These are phyloP conservation scores for Macrophomina phaseolina DNA, from an alignment of 2,329 filamentous ascomycete genomes.

Conservation along the genomic window DNA sequence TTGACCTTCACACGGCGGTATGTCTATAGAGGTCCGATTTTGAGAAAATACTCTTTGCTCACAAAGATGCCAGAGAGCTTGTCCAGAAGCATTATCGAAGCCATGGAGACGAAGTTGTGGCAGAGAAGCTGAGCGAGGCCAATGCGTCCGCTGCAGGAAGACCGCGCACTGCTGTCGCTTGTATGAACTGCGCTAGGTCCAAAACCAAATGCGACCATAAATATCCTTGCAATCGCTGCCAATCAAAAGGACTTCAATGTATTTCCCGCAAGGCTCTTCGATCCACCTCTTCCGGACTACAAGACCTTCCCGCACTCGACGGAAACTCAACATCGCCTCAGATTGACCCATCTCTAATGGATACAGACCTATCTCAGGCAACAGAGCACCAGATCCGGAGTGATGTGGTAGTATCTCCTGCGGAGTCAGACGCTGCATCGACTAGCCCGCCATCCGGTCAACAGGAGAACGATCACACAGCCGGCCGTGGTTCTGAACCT, in stretches of 20 bases:
- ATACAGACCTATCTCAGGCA: not conserved
- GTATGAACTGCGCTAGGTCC: not conserved
- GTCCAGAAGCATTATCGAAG: conserved; percentile 1
- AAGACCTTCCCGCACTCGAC: not conserved
- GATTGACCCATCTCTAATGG: not conserved
- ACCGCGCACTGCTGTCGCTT: not conserved
- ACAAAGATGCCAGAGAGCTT: not conserved
- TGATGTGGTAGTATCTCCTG: not conserved
- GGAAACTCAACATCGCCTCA: not conserved
- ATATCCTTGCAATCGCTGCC: conserved; percentile 1
- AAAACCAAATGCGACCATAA: not conserved
- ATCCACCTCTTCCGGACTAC: not conserved
- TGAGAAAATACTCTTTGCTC: not conserved
- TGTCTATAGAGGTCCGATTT: no score
- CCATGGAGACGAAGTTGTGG: not conserved
- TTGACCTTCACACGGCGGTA: not conserved
- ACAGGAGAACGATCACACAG: not conserved
- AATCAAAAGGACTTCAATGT: not conserved
- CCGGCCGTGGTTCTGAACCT: not conserved
- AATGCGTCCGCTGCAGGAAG: not conserved
- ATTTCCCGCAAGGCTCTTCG: conserved; percentile 1
- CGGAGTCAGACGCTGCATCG: not conserved
- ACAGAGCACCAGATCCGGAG: not conserved
- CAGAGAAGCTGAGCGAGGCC: not conserved
- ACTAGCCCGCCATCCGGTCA: not conserved